Evolutionary conservation across 257 asterid genomes (phyloP).

Genomic region (Fraxinus pennsylvanica): DNA sequence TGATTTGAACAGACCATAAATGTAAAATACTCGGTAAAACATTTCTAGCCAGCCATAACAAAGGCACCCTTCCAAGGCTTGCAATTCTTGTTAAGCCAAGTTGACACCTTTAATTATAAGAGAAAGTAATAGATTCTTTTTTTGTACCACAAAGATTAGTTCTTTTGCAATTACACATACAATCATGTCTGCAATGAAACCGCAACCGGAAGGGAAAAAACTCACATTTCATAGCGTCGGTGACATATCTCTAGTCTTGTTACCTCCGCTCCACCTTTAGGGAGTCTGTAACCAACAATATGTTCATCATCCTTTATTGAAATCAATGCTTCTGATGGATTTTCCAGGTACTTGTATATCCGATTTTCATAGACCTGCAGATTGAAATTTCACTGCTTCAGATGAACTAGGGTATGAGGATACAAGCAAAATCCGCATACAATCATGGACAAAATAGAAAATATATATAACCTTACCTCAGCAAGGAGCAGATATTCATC

Average conservation of each 20-base stretch:
- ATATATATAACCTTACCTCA: constrained; percentile 53
- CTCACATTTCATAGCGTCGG: constrained; percentile 71
- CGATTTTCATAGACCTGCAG: constrained; percentile 81
- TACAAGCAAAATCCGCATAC: constrained; percentile 12
- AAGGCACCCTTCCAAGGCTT: not conserved
- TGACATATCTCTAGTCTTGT: constrained; percentile 81
- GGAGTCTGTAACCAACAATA: constrained; percentile 90
- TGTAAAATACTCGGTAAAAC: not conserved
- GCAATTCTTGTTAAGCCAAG: not conserved
- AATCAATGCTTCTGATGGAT: constrained; percentile 67
- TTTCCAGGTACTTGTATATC: constrained; percentile 73
- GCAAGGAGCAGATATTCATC: constrained; percentile 90
- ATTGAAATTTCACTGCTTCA: constrained; percentile 27
- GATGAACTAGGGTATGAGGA: constrained; percentile 16
- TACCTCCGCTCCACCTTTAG: constrained; percentile 49
- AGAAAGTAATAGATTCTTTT: not conserved
- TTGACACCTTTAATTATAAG: not conserved
- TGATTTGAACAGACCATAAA: not conserved
- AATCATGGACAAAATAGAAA: constrained; percentile 11
- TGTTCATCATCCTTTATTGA: constrained; percentile 84
- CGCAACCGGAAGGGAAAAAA: constrained; percentile 11
- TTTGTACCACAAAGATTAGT: not conserved
- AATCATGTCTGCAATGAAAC: not conserved
- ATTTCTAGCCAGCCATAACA: not conserved
- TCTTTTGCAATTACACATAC: not conserved